phyloP scores from a whole-genome alignment of 2,329 filamentous ascomycete genomes.

The Aspergillus pseudoterreus region DNA sequence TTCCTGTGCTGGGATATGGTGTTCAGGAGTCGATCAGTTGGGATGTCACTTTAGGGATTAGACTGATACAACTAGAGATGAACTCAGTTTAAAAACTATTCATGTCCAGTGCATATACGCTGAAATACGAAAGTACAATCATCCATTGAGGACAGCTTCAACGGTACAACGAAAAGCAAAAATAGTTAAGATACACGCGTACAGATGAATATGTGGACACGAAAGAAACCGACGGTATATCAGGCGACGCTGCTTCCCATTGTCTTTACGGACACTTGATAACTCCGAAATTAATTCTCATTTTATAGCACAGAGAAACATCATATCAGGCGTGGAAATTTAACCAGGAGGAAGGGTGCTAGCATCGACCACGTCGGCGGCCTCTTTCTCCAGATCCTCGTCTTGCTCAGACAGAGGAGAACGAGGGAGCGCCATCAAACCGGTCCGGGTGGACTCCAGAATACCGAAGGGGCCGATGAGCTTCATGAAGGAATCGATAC shows the following conservation, averaged over 20 bases:
- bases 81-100: too few relatives aligned
- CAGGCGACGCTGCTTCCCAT: background rate
- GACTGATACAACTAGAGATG: too few relatives aligned
- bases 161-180: too few relatives aligned
- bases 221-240: too few relatives aligned
- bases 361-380: constrained; percentile 89
- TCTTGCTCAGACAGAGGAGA: constrained; percentile 76
- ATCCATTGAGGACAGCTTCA: too few relatives aligned
- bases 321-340: constrained; percentile 18
- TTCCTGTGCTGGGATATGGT: constrained; percentile 1
- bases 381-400: constrained; percentile 77
- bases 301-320: constrained; percentile 16
- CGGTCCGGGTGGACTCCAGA: constrained; percentile 89
- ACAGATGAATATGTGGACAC: too few relatives aligned
- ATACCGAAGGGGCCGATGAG: constrained; percentile 92
- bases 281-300: constrained; percentile 11
- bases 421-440: constrained; percentile 92
- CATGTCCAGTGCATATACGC: too few relatives aligned
- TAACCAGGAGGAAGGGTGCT: constrained; percentile 91
- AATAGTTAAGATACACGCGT: too few relatives aligned
- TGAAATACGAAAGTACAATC: too few relatives aligned
- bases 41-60: too few relatives aligned
- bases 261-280: background rate
- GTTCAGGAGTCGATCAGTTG: too few relatives aligned
- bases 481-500: constrained; percentile 98